phyloP scores from a whole-genome alignment of 352 stramenopile genomes.

The Phytophthora vignae region DNA sequence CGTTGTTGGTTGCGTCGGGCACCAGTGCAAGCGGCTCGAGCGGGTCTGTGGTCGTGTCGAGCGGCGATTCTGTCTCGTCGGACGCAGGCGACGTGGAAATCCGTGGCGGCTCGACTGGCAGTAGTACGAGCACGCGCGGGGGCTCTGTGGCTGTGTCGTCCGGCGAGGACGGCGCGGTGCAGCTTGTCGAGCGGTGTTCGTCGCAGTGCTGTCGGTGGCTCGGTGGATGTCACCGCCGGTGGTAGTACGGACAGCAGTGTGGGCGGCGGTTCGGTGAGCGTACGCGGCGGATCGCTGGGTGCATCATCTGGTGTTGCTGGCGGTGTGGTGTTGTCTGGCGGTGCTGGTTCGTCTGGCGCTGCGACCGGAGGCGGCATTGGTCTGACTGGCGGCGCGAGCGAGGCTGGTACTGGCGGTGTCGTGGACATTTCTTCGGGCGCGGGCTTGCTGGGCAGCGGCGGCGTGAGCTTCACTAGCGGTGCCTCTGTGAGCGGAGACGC shows the following conservation, averaged over 20 bases:
- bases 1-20: conserved; percentile 26
- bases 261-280: conserved; percentile 29
- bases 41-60: conserved; percentile 22
- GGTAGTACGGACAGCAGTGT: conserved; percentile 22
- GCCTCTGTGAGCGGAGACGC: too few species aligned
- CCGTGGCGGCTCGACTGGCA: conserved; percentile 11
- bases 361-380: neutral
- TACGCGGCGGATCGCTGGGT: conserved; percentile 6
- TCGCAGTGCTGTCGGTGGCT: conserved; percentile 3
- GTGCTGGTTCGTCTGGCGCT: conserved; percentile 18
- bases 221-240: conserved; percentile 7
- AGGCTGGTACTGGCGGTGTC: too few species aligned
- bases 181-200: conserved; percentile 12
- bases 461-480: too few species aligned
- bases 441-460: too few species aligned
- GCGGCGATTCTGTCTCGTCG: conserved; percentile 18
- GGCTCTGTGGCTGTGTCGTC: neutral
- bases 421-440: too few species aligned
- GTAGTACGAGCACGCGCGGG: conserved; percentile 18
- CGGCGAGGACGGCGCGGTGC: too few species aligned
- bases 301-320: conserved; percentile 15
- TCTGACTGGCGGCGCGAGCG: too few species aligned
- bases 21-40: neutral
- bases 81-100: too few species aligned
- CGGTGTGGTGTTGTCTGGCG: conserved; percentile 2